Base-by-base conservation (phyloP, 768 basidiomycete genomes). In the Serendipita vermifera region DNA sequence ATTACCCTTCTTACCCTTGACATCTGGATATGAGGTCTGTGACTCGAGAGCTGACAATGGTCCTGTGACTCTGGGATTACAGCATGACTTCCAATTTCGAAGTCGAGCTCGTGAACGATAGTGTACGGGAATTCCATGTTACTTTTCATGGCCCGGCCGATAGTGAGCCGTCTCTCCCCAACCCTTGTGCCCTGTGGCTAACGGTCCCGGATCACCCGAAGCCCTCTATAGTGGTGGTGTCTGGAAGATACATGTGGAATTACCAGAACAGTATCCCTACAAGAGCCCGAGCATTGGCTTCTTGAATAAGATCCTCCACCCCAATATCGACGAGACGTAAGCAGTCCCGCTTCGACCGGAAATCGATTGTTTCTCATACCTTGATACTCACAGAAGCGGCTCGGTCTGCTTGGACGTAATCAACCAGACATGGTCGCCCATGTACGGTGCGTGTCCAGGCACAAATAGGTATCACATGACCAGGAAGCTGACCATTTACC, bases 241-340 rank as follows among this genome's bases (percentile, higher is more conserved):
- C 55, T 99, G 96, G 96, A 96, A 94, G 78, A 93, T 99, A 59
- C 96, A 99, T 65, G 96, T 99, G 58, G 96, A 99, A 68, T 77
- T 99, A 20, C 96, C 94, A 22, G 91, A 97, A 61, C 91, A 96
- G 69, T 99, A 98, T 67, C 96, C 96, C 2, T 99, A 85, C 81
- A 98, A 98, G 71, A 94, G 90, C 27, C 96, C 96, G 3, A 92
- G 89, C 66, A 99, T 99, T 62, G 96, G 96, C 1, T 99, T 99
- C 72, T 93, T 96, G 90, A 99, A 99, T 79, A 97, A 97, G 85
- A 97, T 99, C 69, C 98, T 96, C 68, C 96, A 98, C 64, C 96
- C 96, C 17, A 99, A 99, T 66, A 99, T 99, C 65, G 96, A 99
- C 71, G 96, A 99, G 70, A 73, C 96, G 86, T 97, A 68, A 66